Conservation (phyloP, 2,329 filamentous ascomycete genomes). For the Claviceps spartinae region DNA sequence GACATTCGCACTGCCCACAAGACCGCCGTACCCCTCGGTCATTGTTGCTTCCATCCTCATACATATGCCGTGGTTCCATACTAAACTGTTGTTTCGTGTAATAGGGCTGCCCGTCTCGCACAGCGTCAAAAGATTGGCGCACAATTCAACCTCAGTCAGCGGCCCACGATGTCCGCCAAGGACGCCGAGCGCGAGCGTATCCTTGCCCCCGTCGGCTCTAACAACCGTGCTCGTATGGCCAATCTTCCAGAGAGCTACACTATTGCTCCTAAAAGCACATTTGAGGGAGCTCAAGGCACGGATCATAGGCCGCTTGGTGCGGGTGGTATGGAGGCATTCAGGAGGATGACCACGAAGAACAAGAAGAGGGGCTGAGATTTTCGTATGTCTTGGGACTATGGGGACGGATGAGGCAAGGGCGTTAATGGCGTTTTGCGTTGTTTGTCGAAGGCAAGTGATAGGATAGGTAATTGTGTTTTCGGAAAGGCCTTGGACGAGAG, state of each 20-base stretch:
- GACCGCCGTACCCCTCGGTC: background rate
- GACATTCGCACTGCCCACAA: background rate
- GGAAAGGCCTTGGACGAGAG: background rate
- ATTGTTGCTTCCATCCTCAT: background rate
- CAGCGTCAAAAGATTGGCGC: conserved; percentile 35
- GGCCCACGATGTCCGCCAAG: conserved; percentile 28
- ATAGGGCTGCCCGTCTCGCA: conserved; percentile 38
- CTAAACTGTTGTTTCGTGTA: conserved; percentile 3
- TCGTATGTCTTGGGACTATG: background rate
- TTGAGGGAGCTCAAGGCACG: conserved; percentile 35
- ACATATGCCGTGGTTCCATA: background rate
- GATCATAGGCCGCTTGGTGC: conserved; percentile 49
- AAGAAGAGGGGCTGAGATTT: conserved; percentile 32
- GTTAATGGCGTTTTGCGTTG: background rate
- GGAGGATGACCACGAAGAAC: conserved; percentile 50
- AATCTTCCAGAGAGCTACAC: conserved; percentile 44
- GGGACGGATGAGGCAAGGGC: background rate
- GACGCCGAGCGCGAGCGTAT: conserved; percentile 44
- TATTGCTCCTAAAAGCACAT: conserved; percentile 48
- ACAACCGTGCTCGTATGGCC: conserved; percentile 43
- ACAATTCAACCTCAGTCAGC: conserved; percentile 37
- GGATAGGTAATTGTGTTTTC: background rate
- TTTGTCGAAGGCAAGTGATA: background rate
- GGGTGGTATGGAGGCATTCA: conserved; percentile 50
- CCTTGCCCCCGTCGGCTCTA: conserved; percentile 39